Evolutionary conservation across 495 filamentous ascomycete genomes (phyloP).

Genomic region (Podospora pseudocomata): DNA sequence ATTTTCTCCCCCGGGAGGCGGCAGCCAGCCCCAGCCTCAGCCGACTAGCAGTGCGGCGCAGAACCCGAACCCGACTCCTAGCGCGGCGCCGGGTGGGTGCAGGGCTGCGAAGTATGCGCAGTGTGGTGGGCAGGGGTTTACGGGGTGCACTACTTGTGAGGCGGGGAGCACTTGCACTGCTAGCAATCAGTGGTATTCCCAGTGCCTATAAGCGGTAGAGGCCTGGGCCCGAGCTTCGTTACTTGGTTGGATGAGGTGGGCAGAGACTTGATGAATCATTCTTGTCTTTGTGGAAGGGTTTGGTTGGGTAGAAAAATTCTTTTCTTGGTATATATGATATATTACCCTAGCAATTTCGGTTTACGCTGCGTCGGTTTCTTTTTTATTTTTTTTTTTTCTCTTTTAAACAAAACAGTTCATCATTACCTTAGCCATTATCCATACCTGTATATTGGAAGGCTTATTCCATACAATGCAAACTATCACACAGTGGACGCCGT

Average conservation of each 20-base stretch:
- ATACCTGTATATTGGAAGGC: too few relatives aligned
- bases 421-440: too few relatives aligned
- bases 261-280: not conserved
- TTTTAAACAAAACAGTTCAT: too few relatives aligned
- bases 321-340: not conserved
- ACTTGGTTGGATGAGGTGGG: too few relatives aligned
- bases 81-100: conserved; percentile 20
- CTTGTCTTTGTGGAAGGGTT: not conserved
- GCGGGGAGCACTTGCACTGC: conserved; percentile 34
- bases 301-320: not conserved
- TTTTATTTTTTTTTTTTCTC: too few relatives aligned
- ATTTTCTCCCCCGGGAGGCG: conserved; percentile 18
- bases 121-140: conserved; percentile 44
- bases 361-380: too few relatives aligned
- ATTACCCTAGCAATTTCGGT: not conserved
- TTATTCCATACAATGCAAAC: too few relatives aligned
- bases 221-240: too few relatives aligned
- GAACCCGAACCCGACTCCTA: conserved; percentile 10
- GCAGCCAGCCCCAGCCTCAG: not conserved
- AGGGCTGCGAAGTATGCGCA: conserved; percentile 38
- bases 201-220: conserved; percentile 30
- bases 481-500: too few relatives aligned
- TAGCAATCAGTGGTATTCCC: conserved; percentile 41
- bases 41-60: conserved; percentile 2
- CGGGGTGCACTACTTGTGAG: conserved; percentile 38